A percentile compares a stretch with the other conserved stretches of the same genome.
Evolutionary conservation across 345 rosid species (phyloP).

Genomic region (Camelina sativa): DNA sequence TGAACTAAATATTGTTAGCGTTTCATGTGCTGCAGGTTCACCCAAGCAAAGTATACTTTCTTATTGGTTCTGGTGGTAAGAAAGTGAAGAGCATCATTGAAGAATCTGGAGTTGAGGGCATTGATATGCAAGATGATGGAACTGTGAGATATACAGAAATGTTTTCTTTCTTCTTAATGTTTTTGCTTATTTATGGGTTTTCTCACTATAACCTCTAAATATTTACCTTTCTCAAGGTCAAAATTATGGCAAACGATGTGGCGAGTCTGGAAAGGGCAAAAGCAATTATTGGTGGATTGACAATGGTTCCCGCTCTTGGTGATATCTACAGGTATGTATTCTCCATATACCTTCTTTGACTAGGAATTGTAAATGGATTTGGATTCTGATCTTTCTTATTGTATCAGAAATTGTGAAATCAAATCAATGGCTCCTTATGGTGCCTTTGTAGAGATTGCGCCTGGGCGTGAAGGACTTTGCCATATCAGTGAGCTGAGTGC

Average conservation of each 20-base stretch:
- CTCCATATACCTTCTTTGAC: slow-evolving; percentile 12
- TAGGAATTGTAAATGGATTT: slow-evolving; percentile 18
- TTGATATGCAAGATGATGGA: slow-evolving; percentile 90
- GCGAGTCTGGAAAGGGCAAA: slow-evolving; percentile 82
- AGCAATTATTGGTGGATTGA: slow-evolving; percentile 73
- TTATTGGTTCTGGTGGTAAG: slow-evolving; percentile 98
- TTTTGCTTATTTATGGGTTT: not conserved
- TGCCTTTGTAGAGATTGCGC: slow-evolving; percentile 94
- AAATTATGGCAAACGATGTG: slow-evolving; percentile 82
- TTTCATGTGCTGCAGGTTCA: slow-evolving; percentile 59
- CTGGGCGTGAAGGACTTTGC: slow-evolving; percentile 99
- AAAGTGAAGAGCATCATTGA: slow-evolving; percentile 94
- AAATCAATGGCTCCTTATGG: slow-evolving; percentile 91
- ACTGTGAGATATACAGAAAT: slow-evolving; percentile 57
- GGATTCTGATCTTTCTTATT: slow-evolving; percentile 19
- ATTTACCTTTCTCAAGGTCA: slow-evolving; percentile 60
- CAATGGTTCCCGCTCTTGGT: slow-evolving; percentile 89
- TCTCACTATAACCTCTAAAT: slow-evolving; percentile 35
- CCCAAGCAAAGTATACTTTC: slow-evolving; percentile 76
- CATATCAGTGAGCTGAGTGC: slow-evolving; percentile 93
- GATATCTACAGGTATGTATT: slow-evolving; percentile 73
- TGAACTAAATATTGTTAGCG: slow-evolving; percentile 24
- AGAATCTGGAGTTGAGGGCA: slow-evolving; percentile 92
- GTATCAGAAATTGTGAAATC: slow-evolving; percentile 84
- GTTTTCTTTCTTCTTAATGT: slow-evolving; percentile 16